Evolutionary conservation across 805 yeast genomes (phyloP).

Genomic region (Limtongia smithiae): DNA sequence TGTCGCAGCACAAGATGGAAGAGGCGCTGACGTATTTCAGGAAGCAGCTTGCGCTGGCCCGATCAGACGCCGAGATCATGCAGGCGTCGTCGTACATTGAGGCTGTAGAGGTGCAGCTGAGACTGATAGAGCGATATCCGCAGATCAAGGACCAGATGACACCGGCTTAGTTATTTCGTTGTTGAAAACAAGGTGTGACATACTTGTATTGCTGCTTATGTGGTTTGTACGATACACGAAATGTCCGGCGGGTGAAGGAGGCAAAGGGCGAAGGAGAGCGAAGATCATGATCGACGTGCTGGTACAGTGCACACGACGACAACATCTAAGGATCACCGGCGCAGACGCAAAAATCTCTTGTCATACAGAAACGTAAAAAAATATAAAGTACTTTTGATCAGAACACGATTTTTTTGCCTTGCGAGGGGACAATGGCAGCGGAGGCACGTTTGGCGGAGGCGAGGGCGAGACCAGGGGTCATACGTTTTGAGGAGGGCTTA

Average conservation of each 20-base stretch:
- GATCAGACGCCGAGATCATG: slow-evolving; percentile 79
- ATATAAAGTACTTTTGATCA: not conserved
- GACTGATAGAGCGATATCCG: slow-evolving; percentile 43
- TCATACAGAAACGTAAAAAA: too few relatives aligned
- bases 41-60: slow-evolving; percentile 74
- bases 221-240: too few relatives aligned
- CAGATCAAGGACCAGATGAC: slow-evolving; percentile 27
- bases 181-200: not conserved
- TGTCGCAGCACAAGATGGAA: slow-evolving; percentile 76
- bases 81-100: slow-evolving; percentile 90
- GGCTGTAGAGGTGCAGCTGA: slow-evolving; percentile 45
- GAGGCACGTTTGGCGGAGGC: slow-evolving; percentile 86
- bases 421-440: slow-evolving; percentile 81
- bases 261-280: too few relatives aligned
- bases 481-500: not conserved
- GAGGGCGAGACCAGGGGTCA: slow-evolving; percentile 70
- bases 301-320: too few relatives aligned
- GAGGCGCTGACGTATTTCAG: slow-evolving; percentile 81
- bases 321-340: too few relatives aligned
- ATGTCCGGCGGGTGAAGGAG: too few relatives aligned
- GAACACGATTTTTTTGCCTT: slow-evolving; percentile 82
- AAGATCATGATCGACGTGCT: too few relatives aligned
- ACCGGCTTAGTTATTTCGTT: slow-evolving; percentile 4
- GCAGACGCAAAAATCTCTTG: not conserved
- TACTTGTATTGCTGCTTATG: too few relatives aligned